Evolutionary conservation across 2,329 filamentous ascomycete species (phyloP).

Genomic region (Chalaropsis ovoidea): DNA sequence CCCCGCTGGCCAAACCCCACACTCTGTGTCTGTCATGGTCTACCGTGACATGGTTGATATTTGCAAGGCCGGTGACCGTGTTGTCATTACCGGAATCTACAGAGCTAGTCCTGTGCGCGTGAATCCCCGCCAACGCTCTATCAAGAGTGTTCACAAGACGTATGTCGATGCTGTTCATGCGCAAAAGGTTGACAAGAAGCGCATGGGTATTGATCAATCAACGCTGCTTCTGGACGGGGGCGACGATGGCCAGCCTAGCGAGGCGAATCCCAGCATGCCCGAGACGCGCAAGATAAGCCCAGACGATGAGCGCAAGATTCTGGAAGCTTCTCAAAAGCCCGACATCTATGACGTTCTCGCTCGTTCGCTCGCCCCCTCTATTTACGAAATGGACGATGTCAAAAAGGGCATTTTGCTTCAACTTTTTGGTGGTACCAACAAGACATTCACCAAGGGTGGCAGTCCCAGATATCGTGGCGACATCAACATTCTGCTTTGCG

Average conservation of each 20-base stretch:
- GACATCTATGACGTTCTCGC: conserved; percentile 92
- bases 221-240: conserved; percentile 65
- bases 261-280: conserved; percentile 24
- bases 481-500: conserved; percentile 92
- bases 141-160: conserved; percentile 96
- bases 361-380: conserved; percentile 81
- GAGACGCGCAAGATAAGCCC: conserved; percentile 73
- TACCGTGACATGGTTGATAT: conserved; percentile 97
- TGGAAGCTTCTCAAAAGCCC: conserved; percentile 61
- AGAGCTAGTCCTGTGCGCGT: conserved; percentile 86
- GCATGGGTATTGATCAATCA: conserved; percentile 80
- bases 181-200: conserved; percentile 91
- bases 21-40: conserved; percentile 90
- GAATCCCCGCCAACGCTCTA: conserved; percentile 81
- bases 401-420: conserved; percentile 97
- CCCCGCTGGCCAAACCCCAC: conserved; percentile 90
- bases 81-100: conserved; percentile 95
- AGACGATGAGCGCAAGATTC: conserved; percentile 85
- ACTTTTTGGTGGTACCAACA: conserved; percentile 95
- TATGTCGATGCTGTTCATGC: conserved; percentile 93
- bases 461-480: conserved; percentile 93
- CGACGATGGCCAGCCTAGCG: conserved; percentile 43
- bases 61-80: conserved; percentile 93
- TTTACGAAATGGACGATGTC: conserved; percentile 97
- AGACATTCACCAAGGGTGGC: conserved; percentile 91